Base-by-base conservation (phyloP, 805 yeast species). In the Metschnikowia arizonensis region DNA sequence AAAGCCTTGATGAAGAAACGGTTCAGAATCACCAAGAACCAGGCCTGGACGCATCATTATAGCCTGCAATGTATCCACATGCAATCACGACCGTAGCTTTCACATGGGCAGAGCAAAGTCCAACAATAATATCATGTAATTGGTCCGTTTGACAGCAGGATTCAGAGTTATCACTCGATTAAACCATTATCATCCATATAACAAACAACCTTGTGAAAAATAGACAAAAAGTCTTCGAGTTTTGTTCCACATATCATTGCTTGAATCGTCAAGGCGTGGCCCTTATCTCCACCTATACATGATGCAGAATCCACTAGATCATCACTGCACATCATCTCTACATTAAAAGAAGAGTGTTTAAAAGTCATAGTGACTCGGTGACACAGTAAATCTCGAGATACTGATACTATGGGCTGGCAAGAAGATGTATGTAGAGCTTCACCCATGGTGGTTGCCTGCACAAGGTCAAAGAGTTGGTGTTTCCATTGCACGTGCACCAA, bases 401-500 rank as follows among this genome's bases (percentile, higher is more conserved):
- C 45, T 1, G 47, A 15, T 4, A 59, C 43, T n/a, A 60, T 36
- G 2, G 42, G 21, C n/a, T n/a, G n/a, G 14, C 28, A 33, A 11
- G 28, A n/a, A 15, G 30, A 24, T 21, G 26, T 14, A 7, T n/a
- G 19, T 7, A 34, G 29, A 19, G 23, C 19, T 3, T 34, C 19
- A 11, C 24, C 40, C 31, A 36, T 14, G 23, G 34, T 17, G 21
- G 19, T 10, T 10, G 26, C 34, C 34, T 30, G 42, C 28, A 65
- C 30, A 18, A 24, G 43, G 23, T 59, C 60, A 12, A 66, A 42
- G 46, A 59, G 60, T 46, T 66, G 70, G 46, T 60, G 65, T 40
- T 62, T 65, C 40, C 63, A 63, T 43, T 66, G 70, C 3, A 55
- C 52, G n/a, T 47, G 38, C 8, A 59, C 50, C 33, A 69, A 53